phyloP scores from a whole-genome alignment of 768 basidiomycete species.

The Ramaria sp. region DNA sequence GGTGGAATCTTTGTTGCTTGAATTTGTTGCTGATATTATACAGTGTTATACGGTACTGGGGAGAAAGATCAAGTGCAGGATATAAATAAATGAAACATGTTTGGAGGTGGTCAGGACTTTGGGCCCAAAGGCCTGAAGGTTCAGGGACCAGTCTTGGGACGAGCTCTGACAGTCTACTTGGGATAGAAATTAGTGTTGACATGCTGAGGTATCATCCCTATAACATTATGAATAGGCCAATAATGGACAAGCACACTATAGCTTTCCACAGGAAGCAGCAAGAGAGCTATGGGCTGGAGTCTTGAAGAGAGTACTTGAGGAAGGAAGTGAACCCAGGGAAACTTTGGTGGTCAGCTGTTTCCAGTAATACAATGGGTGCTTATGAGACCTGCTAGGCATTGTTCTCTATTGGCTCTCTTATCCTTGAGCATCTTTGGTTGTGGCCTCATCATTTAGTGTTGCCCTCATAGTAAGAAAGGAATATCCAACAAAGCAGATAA shows the following conservation, averaged over 20 bases:
- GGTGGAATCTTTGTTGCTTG: no score
- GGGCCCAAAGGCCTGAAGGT: neutral
- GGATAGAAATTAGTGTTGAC: constrained; percentile 6
- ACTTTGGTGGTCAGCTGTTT: neutral
- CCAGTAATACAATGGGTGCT: constrained; percentile 2
- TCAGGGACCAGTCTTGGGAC: neutral
- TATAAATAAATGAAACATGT: no score
- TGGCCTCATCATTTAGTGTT: no score
- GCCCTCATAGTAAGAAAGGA: no score
- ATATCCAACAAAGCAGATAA: no score
- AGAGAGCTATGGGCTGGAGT: neutral
- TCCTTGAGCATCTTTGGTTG: no score
- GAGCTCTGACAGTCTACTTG: no score
- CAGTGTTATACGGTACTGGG: no score
- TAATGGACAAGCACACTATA: neutral
- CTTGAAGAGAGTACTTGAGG: neutral
- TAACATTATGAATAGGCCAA: neutral
- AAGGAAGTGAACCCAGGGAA: neutral
- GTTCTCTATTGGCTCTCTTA: no score
- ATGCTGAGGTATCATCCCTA: constrained; percentile 8
- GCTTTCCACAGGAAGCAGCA: neutral
- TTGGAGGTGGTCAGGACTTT: constrained; percentile 20
- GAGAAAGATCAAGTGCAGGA: no score
- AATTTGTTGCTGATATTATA: no score
- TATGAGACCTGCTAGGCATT: no score